Evolutionary conservation across 441 rosid species (phyloP), one percentile per base, ranked within the genome.

Genomic region (Croton setiger): DNA sequence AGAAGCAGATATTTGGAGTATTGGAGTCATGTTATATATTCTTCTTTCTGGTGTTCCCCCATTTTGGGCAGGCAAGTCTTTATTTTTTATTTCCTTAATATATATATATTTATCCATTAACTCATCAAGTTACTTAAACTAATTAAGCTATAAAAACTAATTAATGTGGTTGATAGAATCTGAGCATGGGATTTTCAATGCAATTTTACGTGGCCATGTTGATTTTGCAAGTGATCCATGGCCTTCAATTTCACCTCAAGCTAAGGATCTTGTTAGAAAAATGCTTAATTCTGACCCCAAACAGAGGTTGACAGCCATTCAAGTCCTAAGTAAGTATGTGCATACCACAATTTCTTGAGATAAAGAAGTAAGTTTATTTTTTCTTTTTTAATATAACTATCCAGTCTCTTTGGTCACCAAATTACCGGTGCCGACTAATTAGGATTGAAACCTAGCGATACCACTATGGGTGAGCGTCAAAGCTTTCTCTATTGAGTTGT

Each of bases 1-100:
- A 13, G 99, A 95, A 79, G 91, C 93, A 49, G 99, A 95, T 75
- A 90, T 95, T 60, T 95, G 99, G 99, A 95, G 99, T 77, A 88
- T 95, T 27, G 99, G 99, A 57, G 99, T 95, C 49, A 90, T 95
- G 79, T 89, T 92, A 47, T 92, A 87, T 73, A 95, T 95, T 74
- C 84, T 95, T 61, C 71, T 95, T 31, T 85, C 92, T 65, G 99
- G 99, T 66, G 97, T 88, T 79, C 98, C 98, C 7, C 99, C 99
- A 27, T 94, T 95, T 77, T 95, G 98, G 99, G 99, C 99, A 54
- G 99, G 99, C 87, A 76, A 76, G 72, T 73, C 35, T 64, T 52
- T 53, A 9, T 17, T 49, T 17, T 4, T 33, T 37, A n/a, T 4
- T 60, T 33, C 47, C 35, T 54, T 3, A 3, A n/a, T 12, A n/a